These are phyloP conservation scores for Takashimella tepidaria DNA, from an alignment of 1,284 basidiomycete species.

Conservation along the genomic window DNA sequence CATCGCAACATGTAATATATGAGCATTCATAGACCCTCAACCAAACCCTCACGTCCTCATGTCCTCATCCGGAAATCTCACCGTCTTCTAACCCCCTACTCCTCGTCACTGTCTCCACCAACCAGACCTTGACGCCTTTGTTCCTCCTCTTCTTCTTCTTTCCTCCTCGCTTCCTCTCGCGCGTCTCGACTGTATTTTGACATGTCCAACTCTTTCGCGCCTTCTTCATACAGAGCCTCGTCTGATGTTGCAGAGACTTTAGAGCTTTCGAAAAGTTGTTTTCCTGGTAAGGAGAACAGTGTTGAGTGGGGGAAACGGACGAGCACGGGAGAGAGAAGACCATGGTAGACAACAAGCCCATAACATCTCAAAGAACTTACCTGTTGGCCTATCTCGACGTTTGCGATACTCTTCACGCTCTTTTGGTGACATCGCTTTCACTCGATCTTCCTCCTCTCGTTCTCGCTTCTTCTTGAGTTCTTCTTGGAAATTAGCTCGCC, in stretches of 20 bases:
- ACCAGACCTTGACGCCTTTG: background rate
- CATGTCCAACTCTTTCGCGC: constrained; percentile 73
- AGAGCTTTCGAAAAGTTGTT: constrained; percentile 81
- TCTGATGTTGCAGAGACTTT: constrained; percentile 64
- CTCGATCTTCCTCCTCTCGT: constrained; percentile 73
- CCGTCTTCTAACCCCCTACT: too few relatives aligned
- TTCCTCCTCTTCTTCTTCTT: constrained; percentile 54
- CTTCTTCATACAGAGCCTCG: constrained; percentile 70
- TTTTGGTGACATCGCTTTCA: constrained; percentile 69
- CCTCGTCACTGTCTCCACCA: background rate
- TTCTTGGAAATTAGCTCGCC: constrained; percentile 73
- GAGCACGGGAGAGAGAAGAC: background rate
- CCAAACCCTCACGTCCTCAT: too few relatives aligned
- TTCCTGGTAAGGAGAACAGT: constrained; percentile 54
- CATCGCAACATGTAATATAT: too few relatives aligned
- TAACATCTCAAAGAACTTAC: constrained; percentile 50
- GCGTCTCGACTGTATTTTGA: constrained; percentile 74
- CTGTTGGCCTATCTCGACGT: constrained; percentile 60
- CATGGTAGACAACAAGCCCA: background rate
- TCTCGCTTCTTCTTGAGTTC: constrained; percentile 59
- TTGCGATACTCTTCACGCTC: constrained; percentile 85
- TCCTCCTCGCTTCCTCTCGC: constrained; percentile 58
- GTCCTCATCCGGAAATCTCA: too few relatives aligned
- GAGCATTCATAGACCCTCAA: too few relatives aligned
- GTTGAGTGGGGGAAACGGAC: background rate